A percentile compares a stretch with the other conserved stretches of the same genome.
Evolutionary conservation across 768 basidiomycete genomes (phyloP).

Genomic region (Lepiota venenata): DNA sequence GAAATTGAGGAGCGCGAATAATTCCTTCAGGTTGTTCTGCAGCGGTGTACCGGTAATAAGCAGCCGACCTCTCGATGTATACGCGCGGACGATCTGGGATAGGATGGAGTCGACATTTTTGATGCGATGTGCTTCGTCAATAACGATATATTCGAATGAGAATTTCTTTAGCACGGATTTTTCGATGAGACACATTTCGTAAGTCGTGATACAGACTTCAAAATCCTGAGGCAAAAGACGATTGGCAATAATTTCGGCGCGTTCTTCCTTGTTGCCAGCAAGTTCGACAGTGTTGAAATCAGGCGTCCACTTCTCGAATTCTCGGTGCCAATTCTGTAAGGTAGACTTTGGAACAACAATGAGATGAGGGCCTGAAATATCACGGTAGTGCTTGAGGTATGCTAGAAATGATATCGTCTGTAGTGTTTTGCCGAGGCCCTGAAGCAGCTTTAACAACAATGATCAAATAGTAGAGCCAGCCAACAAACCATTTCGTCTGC

Average conservation of each 20-base stretch:
- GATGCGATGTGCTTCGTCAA: slow-evolving; percentile 99
- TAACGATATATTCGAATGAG: slow-evolving; percentile 95
- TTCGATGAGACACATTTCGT: slow-evolving; percentile 96
- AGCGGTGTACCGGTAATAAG: slow-evolving; percentile 97
- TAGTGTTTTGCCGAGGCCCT: slow-evolving; percentile 97
- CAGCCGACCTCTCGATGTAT: slow-evolving; percentile 83
- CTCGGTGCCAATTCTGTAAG: slow-evolving; percentile 94
- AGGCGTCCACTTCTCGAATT: slow-evolving; percentile 89
- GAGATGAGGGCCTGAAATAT: slow-evolving; percentile 80
- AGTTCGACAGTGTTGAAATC: slow-evolving; percentile 81
- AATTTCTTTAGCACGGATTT: slow-evolving; percentile 91
- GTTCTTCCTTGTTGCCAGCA: slow-evolving; percentile 88
- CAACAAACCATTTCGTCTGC: slow-evolving; percentile 88
- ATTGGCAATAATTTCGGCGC: slow-evolving; percentile 74
- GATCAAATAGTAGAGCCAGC: slow-evolving; percentile 1
- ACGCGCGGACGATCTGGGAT: slow-evolving; percentile 89
- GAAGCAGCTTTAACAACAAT: not conserved
- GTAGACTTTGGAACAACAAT: slow-evolving; percentile 99
- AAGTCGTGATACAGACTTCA: slow-evolving; percentile 92
- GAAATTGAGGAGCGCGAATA: slow-evolving; percentile 91
- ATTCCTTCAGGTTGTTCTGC: slow-evolving; percentile 95
- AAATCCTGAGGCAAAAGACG: slow-evolving; percentile 85
- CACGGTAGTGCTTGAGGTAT: slow-evolving; percentile 85
- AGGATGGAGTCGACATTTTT: slow-evolving; percentile 98
- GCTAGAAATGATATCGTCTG: slow-evolving; percentile 98